Percentiles rank a stretch among this genome's conserved stretches.
phyloP scores from a whole-genome alignment of 1,284 basidiomycete species.

The Dichomitus squalens region DNA sequence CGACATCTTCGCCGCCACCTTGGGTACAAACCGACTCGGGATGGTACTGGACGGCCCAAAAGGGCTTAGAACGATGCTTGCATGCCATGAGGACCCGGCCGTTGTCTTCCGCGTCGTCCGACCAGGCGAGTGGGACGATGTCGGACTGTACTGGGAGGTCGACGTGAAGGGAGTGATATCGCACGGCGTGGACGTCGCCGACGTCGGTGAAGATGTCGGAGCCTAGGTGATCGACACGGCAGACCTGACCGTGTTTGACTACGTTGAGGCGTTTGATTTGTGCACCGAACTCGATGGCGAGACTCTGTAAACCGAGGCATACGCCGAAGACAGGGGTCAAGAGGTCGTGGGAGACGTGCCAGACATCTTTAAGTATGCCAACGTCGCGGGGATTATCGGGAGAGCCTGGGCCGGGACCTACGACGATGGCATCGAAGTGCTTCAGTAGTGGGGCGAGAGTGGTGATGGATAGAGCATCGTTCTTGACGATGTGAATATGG shows the following conservation, averaged over 20 bases:
- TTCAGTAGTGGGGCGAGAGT: slow-evolving; percentile 54
- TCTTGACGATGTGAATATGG: slow-evolving; percentile 69
- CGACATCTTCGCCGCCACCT: slow-evolving; percentile 62
- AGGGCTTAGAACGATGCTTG: slow-evolving; percentile 68
- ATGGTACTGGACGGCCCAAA: slow-evolving; percentile 97
- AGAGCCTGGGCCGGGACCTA: slow-evolving; percentile 85
- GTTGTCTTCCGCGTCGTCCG: slow-evolving; percentile 65
- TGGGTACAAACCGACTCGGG: slow-evolving; percentile 81
- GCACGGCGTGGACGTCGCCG: slow-evolving; percentile 69
- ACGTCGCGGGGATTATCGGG: slow-evolving; percentile 65
- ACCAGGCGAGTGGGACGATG: slow-evolving; percentile 67
- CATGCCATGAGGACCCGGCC: slow-evolving; percentile 71
- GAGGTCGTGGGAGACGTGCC: slow-evolving; percentile 55
- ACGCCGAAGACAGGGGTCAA: slow-evolving; percentile 83
- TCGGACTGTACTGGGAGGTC: slow-evolving; percentile 45
- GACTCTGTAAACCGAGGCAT: slow-evolving; percentile 91
- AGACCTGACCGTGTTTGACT: slow-evolving; percentile 85
- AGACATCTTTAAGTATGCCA: slow-evolving; percentile 67
- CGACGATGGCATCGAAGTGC: slow-evolving; percentile 67
- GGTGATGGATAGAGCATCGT: slow-evolving; percentile 57
- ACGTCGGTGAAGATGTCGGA: slow-evolving; percentile 67
- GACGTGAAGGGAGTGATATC: slow-evolving; percentile 83
- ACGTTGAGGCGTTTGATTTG: slow-evolving; percentile 49
- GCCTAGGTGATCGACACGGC: slow-evolving; percentile 58
- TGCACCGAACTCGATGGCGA: slow-evolving; percentile 81